Percentiles rank a stretch among this genome's conserved stretches.
Conservation (phyloP, 2,329 filamentous ascomycete species). For the Colletotrichum scovillei region DNA sequence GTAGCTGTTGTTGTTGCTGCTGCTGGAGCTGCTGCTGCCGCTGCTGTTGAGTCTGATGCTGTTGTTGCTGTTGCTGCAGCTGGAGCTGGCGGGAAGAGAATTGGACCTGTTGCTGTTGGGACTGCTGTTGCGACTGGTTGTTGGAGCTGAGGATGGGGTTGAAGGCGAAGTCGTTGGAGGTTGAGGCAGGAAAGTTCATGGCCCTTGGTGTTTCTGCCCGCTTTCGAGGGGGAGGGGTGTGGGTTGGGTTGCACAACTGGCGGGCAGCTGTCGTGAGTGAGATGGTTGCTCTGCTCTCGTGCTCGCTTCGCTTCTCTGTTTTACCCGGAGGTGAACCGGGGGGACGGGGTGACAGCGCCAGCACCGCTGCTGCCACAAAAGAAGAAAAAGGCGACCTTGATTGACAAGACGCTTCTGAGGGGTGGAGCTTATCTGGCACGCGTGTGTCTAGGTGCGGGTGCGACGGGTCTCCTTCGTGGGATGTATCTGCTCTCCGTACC, state of each 20-base stretch:
- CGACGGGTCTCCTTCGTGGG: constrained; percentile 20
- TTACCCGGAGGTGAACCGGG: constrained; percentile 21
- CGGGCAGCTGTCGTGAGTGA: constrained; percentile 30
- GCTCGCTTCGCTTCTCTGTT: neutral
- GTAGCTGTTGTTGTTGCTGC: constrained; percentile 36
- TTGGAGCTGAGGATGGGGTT: constrained; percentile 42
- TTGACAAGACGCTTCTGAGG: neutral
- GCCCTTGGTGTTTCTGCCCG: constrained; percentile 21
- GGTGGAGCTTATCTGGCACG: constrained; percentile 34
- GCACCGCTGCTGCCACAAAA: neutral
- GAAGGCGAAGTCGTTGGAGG: constrained; percentile 41
- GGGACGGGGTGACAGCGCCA: neutral
- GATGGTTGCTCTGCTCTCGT: neutral
- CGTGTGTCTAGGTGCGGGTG: neutral
- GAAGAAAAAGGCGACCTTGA: neutral
- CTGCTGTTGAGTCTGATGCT: constrained; percentile 38
- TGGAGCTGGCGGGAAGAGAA: constrained; percentile 37
- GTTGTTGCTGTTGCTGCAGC: constrained; percentile 35
- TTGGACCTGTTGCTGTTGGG: constrained; percentile 38
- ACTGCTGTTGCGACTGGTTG: constrained; percentile 23
- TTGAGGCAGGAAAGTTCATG: constrained; percentile 48
- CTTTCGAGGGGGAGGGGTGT: neutral
- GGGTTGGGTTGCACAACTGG: constrained; percentile 25
- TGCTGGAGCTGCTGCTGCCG: constrained; percentile 35
- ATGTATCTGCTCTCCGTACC: constrained; percentile 29